Conservation (phyloP, 2,329 filamentous ascomycete species). For the Ophiostoma perfectum region DNA sequence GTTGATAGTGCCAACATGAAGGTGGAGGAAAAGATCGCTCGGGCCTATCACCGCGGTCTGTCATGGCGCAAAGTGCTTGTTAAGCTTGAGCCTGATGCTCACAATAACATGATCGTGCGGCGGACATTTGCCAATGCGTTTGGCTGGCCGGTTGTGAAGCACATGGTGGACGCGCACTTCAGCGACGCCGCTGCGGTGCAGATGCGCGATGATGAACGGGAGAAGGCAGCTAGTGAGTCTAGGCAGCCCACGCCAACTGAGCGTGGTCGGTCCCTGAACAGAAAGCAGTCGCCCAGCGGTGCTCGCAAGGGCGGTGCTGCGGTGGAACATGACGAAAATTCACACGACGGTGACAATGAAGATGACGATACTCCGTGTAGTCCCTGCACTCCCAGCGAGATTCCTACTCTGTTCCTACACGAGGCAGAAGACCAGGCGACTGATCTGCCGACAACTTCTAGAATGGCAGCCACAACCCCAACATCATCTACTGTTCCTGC, state of each 20-base stretch:
- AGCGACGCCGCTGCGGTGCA: slow-evolving; percentile 64
- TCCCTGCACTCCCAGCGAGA: neutral
- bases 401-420: neutral
- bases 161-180: slow-evolving; percentile 92
- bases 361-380: neutral
- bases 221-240: neutral
- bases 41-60: slow-evolving; percentile 85
- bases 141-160: slow-evolving; percentile 94
- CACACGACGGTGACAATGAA: slow-evolving; percentile 8
- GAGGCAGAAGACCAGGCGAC: slow-evolving; percentile 14
- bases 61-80: slow-evolving; percentile 97
- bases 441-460: slow-evolving; percentile 13
- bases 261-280: slow-evolving; percentile 1
- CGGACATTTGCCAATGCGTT: slow-evolving; percentile 97
- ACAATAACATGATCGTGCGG: slow-evolving; percentile 97
- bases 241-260: neutral
- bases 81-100: slow-evolving; percentile 89
- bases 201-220: slow-evolving; percentile 52
- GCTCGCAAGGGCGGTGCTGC: neutral
- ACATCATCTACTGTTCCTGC: neutral
- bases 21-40: slow-evolving; percentile 95
- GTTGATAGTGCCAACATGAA: slow-evolving; percentile 67
- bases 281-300: neutral
- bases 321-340: neutral
- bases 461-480: neutral